Base-by-base conservation (phyloP, 2,329 filamentous ascomycete species). In the Helotiales sp. region DNA sequence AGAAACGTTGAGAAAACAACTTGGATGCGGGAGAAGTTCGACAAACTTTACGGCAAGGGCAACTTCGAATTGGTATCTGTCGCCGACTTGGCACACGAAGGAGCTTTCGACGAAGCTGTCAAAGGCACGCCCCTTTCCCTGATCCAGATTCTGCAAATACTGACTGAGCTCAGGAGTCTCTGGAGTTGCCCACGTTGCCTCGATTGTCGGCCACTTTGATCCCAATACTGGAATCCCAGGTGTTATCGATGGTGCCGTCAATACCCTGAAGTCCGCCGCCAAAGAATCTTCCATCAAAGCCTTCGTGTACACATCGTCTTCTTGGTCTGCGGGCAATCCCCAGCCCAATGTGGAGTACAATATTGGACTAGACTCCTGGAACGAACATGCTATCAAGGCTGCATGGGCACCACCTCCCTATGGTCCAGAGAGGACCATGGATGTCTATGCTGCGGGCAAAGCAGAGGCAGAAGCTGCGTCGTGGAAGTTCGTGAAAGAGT, bases 361-460 rank as follows among this genome's bases (percentile, higher is more conserved):
- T 20, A 69, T 75, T 17, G 70, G 71, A 43, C 15, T 65, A 17
- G 75, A 77, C 17, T 77, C 71, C 0, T 83, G 78, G 79, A 80
- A 80, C 50, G 76, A 80, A 13, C 68, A 66, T 1, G 75, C 73
- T 6, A 66, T 79, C 17, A 69, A 78, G 26, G 47, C 59, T 4
- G 80, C 81, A 0, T 80, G 79, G 77, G 76, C 76, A 15, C 76
- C 77, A 2, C 78, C 76, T 2, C 79, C 77, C 0, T 81, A 80
- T 34, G 71, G 69, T 0, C 24, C 30, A 1, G 45, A 54, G 1
- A 62, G 69, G 24, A 54, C n/a, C 0, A 64, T 54, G 58, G 61
- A 71, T 0, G 75, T 77, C 1, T 83, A 83, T 59, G 69, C 69
- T 0, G 80, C 81, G 0, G 81, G 79, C 64, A 83, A 83, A 65